Base-by-base conservation (phyloP, 495 filamentous ascomycete genomes). In the Achaetomiella virescens region DNA sequence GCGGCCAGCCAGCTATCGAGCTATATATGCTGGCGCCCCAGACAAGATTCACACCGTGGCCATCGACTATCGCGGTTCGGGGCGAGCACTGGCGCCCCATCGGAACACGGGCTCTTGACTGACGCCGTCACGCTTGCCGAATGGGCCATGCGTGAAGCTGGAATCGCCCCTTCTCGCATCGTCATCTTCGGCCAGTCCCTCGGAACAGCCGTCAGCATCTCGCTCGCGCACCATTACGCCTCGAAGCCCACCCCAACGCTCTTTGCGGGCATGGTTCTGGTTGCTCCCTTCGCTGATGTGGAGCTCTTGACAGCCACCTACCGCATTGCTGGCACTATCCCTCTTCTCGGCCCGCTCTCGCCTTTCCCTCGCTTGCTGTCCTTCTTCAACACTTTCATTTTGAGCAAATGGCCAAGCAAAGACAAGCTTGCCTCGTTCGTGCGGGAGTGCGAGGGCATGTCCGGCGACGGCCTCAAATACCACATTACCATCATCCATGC, bases 21-120 rank as follows among this genome's bases (percentile, higher is more conserved):
- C 81, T 25, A 53, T 65, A 20, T 65, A 84, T n/a, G 81, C 83
- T 0, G 77, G 78, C 22, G 78, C 78, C 0, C 74, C 81, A 5
- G 74, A 72, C 14, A 72, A 72, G 15, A 62, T 55, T 14, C 83
- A 87, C 50, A 78, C 85, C 25, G 55, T 88, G 0, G 75, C 81
- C 18, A 78, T 96, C 46, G 90, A 96, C 73, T 97, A 96, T 68
- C 85, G 92, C 17, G 92, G 91, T 96, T 88, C 59, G 91, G 90
- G 1, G 70, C 81, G 14, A 91, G 87, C 18, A 87, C 83, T 6
- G 90, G 91, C 24, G 72, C 67, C 14, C 92, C 91, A 1, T 85
- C 86, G 0, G 91, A 97, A 70, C 70, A 78, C 20, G 91, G 92
- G 0, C 71, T 97, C 9, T 87, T 93, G 52, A 81, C 76, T 2